Evolutionary conservation across 2,329 filamentous ascomycete genomes (phyloP).

Genomic region (Colletotrichum magnum): DNA sequence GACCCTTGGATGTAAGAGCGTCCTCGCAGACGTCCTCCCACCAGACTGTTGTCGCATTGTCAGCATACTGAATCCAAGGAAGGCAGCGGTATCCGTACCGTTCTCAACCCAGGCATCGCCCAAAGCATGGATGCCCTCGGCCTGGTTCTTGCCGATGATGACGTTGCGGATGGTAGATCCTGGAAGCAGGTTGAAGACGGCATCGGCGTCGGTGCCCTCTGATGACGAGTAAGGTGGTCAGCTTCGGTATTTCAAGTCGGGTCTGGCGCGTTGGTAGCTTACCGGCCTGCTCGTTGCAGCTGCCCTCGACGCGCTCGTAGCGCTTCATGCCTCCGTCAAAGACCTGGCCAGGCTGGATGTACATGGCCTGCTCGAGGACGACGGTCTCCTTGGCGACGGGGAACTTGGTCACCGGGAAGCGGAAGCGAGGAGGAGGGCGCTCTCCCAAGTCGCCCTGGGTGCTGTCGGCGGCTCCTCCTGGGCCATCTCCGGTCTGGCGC

Average conservation of each 20-base stretch:
- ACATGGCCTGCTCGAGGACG: conserved; percentile 47
- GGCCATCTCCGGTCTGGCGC: conserved; percentile 45
- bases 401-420: conserved; percentile 49
- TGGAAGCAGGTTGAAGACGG: conserved; percentile 54
- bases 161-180: conserved; percentile 55
- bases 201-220: conserved; percentile 58
- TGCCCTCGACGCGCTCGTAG: conserved; percentile 55
- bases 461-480: conserved; percentile 42
- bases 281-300: conserved; percentile 57
- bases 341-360: conserved; percentile 49
- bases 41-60: conserved; percentile 42
- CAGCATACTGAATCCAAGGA: neutral
- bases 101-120: conserved; percentile 50
- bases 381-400: conserved; percentile 48
- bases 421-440: conserved; percentile 48
- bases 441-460: conserved; percentile 46
- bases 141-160: conserved; percentile 55
- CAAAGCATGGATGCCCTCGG: conserved; percentile 50
- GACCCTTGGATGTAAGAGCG: conserved; percentile 47
- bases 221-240: neutral
- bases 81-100: conserved; percentile 30
- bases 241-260: neutral
- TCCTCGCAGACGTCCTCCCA: conserved; percentile 51
- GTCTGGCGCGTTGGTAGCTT: neutral
- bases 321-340: conserved; percentile 54